Base-by-base conservation (phyloP, 2,329 filamentous ascomycete species). In the Hypoxylon sp. region DNA sequence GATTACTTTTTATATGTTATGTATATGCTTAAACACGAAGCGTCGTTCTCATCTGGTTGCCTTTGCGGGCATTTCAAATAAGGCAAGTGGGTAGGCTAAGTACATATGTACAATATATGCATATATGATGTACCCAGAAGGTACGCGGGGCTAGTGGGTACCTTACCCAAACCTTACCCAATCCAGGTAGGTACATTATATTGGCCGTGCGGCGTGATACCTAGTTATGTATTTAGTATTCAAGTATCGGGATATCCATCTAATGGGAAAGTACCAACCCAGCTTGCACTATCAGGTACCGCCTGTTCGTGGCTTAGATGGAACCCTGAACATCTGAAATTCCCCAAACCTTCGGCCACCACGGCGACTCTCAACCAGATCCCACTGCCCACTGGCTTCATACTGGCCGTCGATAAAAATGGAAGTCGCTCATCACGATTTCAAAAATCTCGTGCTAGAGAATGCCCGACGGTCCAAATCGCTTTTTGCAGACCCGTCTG, bases 381-480 rank as follows among this genome's bases (percentile, higher is more conserved):
- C 48, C 32, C 6, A 44, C 48, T 15, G n/a, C 24, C 47, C 4
- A 3, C 17, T n/a, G n/a, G n/a, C n/a, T n/a, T n/a, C 32, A n/a
- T 37, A 52, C 35, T 13, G 42, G 19, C 42, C 15, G 2, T 31
- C 50, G 19, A 31, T 62, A 53, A 64, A 64, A 48, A 75, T 75
- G 75, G 75, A 75, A 62, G 71, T 72, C 29, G 69, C 54, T 48
- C 69, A 70, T 32, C 71, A 75, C 7, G 73, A 77, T 68, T 73
- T 79, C 53, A 65, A 72, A 62, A 68, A 72, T 32, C 74, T 78
- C 24, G 74, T 74, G 10, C 62, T 75, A 47, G 66, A 73, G 55
- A 79, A 79, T 65, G 73, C 77, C 51, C 74, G 74, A 58, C 74
- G 72, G 24, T 73, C 77, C 13, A 78, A 78, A 59, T 65, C 72